phyloP scores from a whole-genome alignment of 2,329 filamentous ascomycete genomes.

The Mariannaea elegans region DNA sequence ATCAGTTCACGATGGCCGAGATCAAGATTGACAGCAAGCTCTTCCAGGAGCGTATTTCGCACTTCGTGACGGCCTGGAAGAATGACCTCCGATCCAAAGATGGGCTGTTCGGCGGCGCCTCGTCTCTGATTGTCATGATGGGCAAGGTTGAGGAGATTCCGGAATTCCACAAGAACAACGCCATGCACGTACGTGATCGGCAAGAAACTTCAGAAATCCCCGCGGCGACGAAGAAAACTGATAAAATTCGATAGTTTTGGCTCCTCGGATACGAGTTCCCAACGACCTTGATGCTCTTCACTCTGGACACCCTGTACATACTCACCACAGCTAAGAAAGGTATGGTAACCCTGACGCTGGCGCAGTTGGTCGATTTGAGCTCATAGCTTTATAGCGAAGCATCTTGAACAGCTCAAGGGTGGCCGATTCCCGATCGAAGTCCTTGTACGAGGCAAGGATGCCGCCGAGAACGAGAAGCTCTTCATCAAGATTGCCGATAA shows the following conservation, averaged over 20 bases:
- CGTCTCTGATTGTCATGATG: constrained; percentile 89
- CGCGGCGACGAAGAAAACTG: constrained; percentile 20
- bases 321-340: constrained; percentile 98
- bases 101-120: constrained; percentile 83
- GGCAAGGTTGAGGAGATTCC: constrained; percentile 92
- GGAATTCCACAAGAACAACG: constrained; percentile 94
- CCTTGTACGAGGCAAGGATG: constrained; percentile 89
- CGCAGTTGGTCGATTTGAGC: constrained; percentile 28
- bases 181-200: constrained; percentile 78
- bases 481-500: constrained; percentile 84
- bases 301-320: constrained; percentile 85
- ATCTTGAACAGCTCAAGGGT: constrained; percentile 89
- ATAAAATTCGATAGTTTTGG: constrained; percentile 77
- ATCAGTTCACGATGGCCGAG: constrained; percentile 69
- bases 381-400: constrained; percentile 73
- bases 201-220: neutral
- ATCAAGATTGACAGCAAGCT: constrained; percentile 94
- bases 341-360: constrained; percentile 47
- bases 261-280: constrained; percentile 98
- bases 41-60: constrained; percentile 92
- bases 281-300: constrained; percentile 92
- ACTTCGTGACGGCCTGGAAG: constrained; percentile 93
- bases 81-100: constrained; percentile 91
- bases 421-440: constrained; percentile 94
- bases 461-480: constrained; percentile 88